Base-by-base conservation (phyloP, 2,329 filamentous ascomycete genomes). In the Stagonosporopsis vannaccii region DNA sequence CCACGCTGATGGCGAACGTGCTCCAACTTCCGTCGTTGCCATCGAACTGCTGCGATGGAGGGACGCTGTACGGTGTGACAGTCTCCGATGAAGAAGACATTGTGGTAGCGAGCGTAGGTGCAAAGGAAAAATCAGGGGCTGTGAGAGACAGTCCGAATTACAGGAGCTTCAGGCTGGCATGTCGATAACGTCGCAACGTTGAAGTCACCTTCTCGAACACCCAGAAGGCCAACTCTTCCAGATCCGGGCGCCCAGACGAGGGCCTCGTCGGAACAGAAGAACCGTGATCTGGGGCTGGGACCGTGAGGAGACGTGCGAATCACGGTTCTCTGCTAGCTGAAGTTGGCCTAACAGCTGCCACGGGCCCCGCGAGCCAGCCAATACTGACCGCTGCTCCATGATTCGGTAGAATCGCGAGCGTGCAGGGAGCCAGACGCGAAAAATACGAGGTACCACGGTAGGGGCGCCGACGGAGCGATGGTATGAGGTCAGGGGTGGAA, bases 21-120 rank as follows among this genome's bases (percentile, higher is more conserved):
- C 74, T 77, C 77, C 77, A 79, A 40, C 55, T 62, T 2, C 77
- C 77, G 65, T 79, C 76, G 50, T 76, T 72, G 44, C 77, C 77
- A 33, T 79, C 75, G 58, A 76, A 77, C 25, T 69, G 52, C 44
- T 70, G 58, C 22, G 72, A 71, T 6, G 70, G 63, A 28, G 69
- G 72, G 12, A 75, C 69, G 28, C 66, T 66, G 57, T 74, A 75
- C 9, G 72, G 72, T 51, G 53, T 39, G 19, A 66, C 60, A 17
- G 61, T 48, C 39, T 57, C 40, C 11, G 30, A 4, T 15, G 59
- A 72, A 69, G 25, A 33, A 61, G 64, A 40, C 53, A 56, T 56
- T 23, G 37, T 33, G 19, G 43, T 47, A 56, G 26, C 53, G 53
- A 63, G 47, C 51, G 55, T 62, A 50, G 17, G 56, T 48, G 42